Conservation (phyloP, 1,139 yeast species). For the Yamadazyma blattariae region DNA sequence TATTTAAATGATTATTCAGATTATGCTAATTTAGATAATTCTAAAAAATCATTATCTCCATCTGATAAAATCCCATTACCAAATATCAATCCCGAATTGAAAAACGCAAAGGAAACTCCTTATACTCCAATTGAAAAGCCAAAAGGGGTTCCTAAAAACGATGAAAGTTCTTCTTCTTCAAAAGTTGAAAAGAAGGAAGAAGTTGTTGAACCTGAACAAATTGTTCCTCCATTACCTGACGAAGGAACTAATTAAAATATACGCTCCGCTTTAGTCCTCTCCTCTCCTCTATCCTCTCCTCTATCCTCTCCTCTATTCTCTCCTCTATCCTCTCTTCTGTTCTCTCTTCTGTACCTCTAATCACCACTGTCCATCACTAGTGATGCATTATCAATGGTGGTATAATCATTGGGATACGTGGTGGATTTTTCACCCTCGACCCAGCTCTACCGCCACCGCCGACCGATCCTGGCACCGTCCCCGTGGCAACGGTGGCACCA, state of each 20-base stretch:
- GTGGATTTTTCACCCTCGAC: no score
- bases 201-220: slow-evolving; percentile 13
- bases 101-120: slow-evolving; percentile 26
- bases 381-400: no score
- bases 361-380: no score
- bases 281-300: no score
- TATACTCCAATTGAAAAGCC: slow-evolving; percentile 10
- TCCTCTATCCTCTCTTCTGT: no score
- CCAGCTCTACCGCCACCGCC: no score
- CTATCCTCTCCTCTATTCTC: no score
- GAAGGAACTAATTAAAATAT: slow-evolving; percentile 15
- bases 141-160: slow-evolving; percentile 8
- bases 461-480: slow-evolving; percentile 16
- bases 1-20: slow-evolving; percentile 37
- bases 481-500: neutral
- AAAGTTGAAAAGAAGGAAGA: slow-evolving; percentile 7
- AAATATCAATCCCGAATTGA: slow-evolving; percentile 13
- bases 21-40: slow-evolving; percentile 3
- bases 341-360: no score
- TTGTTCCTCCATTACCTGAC: slow-evolving; percentile 25
- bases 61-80: slow-evolving; percentile 8
- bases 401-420: no score
- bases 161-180: slow-evolving; percentile 7
- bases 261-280: no score
- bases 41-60: neutral